Evolutionary conservation across 2,329 filamentous ascomycete genomes (phyloP).

Genomic region (Penicillium olsonii): DNA sequence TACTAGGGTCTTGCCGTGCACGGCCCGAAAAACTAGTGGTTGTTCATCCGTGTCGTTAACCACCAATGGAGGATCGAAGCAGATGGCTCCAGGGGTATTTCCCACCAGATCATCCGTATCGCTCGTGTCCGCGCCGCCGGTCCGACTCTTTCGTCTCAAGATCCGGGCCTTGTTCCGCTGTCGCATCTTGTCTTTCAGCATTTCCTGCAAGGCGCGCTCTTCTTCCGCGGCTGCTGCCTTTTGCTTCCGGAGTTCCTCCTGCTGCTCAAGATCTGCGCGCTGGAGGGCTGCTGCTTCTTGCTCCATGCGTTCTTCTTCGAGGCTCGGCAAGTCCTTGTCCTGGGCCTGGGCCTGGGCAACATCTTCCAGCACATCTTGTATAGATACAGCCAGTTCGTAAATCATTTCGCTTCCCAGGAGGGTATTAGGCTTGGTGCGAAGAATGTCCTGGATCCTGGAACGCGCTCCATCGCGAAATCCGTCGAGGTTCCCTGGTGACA

Average conservation of each 20-base stretch:
- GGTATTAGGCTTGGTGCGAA: slow-evolving; percentile 68
- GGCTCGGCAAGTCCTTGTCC: slow-evolving; percentile 75
- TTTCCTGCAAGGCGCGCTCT: slow-evolving; percentile 40
- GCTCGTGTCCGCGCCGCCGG: slow-evolving; percentile 32
- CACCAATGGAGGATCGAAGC: slow-evolving; percentile 49
- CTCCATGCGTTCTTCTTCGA: slow-evolving; percentile 84
- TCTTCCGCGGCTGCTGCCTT: slow-evolving; percentile 45
- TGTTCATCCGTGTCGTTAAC: slow-evolving; percentile 66
- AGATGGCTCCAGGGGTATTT: slow-evolving; percentile 40
- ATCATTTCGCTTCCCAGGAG: slow-evolving; percentile 66
- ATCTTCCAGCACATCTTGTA: slow-evolving; percentile 76
- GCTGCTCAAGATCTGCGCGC: slow-evolving; percentile 51
- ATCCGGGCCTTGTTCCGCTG: slow-evolving; percentile 42
- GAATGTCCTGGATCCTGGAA: slow-evolving; percentile 69
- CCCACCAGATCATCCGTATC: slow-evolving; percentile 31
- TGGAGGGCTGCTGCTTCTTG: slow-evolving; percentile 72
- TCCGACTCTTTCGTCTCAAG: slow-evolving; percentile 42
- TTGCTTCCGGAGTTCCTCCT: slow-evolving; percentile 51
- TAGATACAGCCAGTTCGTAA: slow-evolving; percentile 59
- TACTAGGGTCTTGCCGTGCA: slow-evolving; percentile 69
- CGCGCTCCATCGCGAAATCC: slow-evolving; percentile 69
- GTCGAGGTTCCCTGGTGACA: slow-evolving; percentile 66
- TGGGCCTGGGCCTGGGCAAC: slow-evolving; percentile 76
- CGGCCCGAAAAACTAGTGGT: slow-evolving; percentile 66
- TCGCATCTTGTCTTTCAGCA: slow-evolving; percentile 42